Evolutionary conservation across 2,329 filamentous ascomycete species (phyloP), one percentile per base, ranked within the genome.

Genomic region (Exophiala mesophila): DNA sequence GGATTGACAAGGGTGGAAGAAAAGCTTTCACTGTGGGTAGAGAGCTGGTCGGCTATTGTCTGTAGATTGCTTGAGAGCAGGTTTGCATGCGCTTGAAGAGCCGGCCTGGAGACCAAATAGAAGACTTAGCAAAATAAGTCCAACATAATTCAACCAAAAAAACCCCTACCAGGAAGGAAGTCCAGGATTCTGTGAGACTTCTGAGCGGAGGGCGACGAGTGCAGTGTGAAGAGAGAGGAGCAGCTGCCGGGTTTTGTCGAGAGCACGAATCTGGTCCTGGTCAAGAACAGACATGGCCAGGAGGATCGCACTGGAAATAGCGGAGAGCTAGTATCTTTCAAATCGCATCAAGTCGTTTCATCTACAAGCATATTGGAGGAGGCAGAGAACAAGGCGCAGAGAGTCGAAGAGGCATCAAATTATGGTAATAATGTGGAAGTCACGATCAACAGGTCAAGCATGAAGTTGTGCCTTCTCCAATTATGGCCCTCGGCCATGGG

Each of bases 1-100:
- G 88, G 88, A 59, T 85, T 87, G 16, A 85, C 77, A 50, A 85
- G 82, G 38, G 87, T 73, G 41, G 79, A 78, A 43, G 73, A 74
- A 49, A 94, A 79, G 33, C 88, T 74, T 30, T 82, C 74, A 29
- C 76, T 68, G 57, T 89, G 77, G 40, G 82, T 75, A 50, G 72
- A 72, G 34, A 87, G 70, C 55, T 80, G 75, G 28, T 80, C 73
- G 44, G 82, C 77, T 46, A 90, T 72, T 17, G 77, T 78, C 49
- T 74, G 68, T 28, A 92, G 75, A 60, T 85, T 85, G 52, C 76
- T 76, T 52, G 82, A 80, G 39, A 88, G 76, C 59, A 88, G 85
- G 50, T 76, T 73, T 31, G 81, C 74, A 35, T 82, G 83, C n/a
- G 78, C 77, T 61, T 87, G 82, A 35, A 89, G 73, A 10, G 83